These are phyloP conservation scores for Trypanosoma vivax DNA, from an alignment of 208 protist genomes.

Conservation along the genomic window DNA sequence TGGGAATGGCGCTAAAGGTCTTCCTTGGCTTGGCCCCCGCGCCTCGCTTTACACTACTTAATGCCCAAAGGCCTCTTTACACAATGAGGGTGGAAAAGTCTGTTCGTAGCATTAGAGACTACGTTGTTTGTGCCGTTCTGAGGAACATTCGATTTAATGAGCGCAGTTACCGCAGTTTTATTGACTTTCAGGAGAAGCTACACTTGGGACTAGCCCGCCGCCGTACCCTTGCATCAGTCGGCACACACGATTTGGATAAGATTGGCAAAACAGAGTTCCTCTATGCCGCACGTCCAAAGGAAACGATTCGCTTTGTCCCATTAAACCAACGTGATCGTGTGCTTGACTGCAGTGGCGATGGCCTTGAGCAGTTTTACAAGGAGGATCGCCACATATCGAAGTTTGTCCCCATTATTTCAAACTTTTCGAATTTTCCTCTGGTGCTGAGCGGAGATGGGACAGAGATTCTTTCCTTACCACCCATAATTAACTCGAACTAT, in stretches of 20 bases:
- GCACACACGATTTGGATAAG: slow-evolving; percentile 99
- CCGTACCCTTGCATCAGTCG: slow-evolving; percentile 97
- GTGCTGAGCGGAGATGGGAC: slow-evolving; percentile 52
- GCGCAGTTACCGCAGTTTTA: slow-evolving; percentile 95
- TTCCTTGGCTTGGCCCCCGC: slow-evolving; percentile 74
- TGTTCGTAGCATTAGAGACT: slow-evolving; percentile 89
- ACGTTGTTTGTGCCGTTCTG: slow-evolving; percentile 97
- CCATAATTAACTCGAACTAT: slow-evolving; percentile 99
- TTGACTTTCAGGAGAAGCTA: slow-evolving; percentile 98
- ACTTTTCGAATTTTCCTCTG: slow-evolving; percentile 73
- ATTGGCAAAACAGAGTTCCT: slow-evolving; percentile 89
- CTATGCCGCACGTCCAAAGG: slow-evolving; percentile 65
- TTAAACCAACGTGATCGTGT: slow-evolving; percentile 75
- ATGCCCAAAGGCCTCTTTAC: slow-evolving; percentile 56
- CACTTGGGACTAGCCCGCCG: slow-evolving; percentile 97
- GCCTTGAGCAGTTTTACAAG: slow-evolving; percentile 85
- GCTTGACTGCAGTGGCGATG: slow-evolving; percentile 71
- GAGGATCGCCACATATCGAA: slow-evolving; percentile 86
- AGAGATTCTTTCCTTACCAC: slow-evolving; percentile 96
- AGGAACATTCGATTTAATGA: slow-evolving; percentile 93
- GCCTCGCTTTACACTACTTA: slow-evolving; percentile 67
- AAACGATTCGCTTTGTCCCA: slow-evolving; percentile 93
- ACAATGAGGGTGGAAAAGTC: slow-evolving; percentile 79
- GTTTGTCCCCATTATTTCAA: slow-evolving; percentile 74
- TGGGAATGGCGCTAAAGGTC: slow-evolving; percentile 80